Conservation (phyloP, 139 green algal genomes). For the Yamagishiella unicocca region DNA sequence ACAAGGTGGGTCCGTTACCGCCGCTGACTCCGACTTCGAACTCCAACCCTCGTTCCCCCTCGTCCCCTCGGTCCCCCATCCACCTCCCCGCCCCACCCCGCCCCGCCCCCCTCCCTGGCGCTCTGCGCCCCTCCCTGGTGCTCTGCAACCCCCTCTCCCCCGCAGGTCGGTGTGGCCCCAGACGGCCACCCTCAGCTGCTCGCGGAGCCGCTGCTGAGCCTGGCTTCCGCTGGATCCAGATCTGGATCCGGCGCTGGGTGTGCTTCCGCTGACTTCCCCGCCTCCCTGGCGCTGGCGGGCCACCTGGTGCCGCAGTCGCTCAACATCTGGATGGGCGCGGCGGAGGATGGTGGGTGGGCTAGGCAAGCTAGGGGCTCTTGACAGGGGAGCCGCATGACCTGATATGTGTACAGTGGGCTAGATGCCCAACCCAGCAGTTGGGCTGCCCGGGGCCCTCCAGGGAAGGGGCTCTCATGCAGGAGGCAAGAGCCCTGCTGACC, state of each 20-base stretch:
- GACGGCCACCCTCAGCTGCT: slow-evolving; percentile 78
- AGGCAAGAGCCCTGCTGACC: no score
- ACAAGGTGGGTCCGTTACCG: neutral
- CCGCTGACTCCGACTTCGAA: neutral
- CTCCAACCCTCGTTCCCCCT: neutral
- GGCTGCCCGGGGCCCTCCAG: no score
- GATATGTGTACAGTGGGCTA: no score
- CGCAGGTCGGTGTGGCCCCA: slow-evolving; percentile 51
- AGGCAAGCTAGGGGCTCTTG: no score
- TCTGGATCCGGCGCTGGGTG: neutral
- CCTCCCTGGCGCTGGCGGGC: slow-evolving; percentile 69
- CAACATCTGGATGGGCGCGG: slow-evolving; percentile 80
- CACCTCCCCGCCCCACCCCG: neutral
- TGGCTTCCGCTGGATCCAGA: neutral
- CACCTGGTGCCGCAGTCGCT: slow-evolving; percentile 80
- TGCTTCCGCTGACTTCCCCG: slow-evolving; percentile 69
- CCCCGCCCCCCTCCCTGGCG: neutral
- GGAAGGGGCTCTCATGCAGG: no score
- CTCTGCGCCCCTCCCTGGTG: neutral
- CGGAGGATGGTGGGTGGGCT: slow-evolving; percentile 47
- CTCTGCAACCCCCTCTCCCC: neutral
- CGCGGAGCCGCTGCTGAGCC: slow-evolving; percentile 61
- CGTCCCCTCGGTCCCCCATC: no score
- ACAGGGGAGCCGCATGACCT: no score
- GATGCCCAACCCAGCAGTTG: no score